Evolutionary conservation across 2,329 filamentous ascomycete genomes (phyloP), one percentile per base, ranked within the genome.

Genomic region (Graphium sp.): DNA sequence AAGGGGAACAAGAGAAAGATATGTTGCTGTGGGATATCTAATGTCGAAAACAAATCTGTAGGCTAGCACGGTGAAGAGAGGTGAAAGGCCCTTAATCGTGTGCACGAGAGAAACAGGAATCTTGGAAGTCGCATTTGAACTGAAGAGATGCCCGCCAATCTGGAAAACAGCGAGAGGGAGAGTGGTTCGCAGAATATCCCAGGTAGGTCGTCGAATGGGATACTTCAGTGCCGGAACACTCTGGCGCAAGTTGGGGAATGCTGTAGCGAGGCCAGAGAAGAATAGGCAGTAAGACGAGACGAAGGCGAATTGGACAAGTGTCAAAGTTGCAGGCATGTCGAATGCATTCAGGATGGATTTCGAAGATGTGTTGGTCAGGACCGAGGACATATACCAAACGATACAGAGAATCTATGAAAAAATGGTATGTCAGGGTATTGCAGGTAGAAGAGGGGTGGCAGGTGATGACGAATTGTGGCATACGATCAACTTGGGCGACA

Each of bases 91-190:
- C 56, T 98, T 98, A 55, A 98, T 95, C 1, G 89, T 98, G 53
- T 98, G 89, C 4, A 98, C 89, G 20, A 98, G 66, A 6, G 89
- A 95, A 2, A 98, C 89, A 1, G 89, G 87, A 31, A 98, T 95
- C 48, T 84, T 81, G 28, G 83, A 78, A 18, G 87, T 98, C 17
- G 89, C 87, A 38, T 84, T 89, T 5, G 87, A 92, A 49, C 82
- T 93, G 24, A 95, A 61, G 22, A 98, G 78, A 52, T 98, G 89
- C 5, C 89, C 89, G 20, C 77, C 78, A 29, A 98, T 81, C 51
- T 94, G 85, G 50, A 98, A 98, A 17, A 78, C 66, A 2, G 89
- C 87, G 19, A 98, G 62, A 12, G 89, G 89, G n/a, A 95, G 60
- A 1, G 87, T 93, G 2, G 82, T 87, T 43, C 64, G 62, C 41